A percentile compares a stretch with the other conserved stretches of the same genome.
phyloP scores from a whole-genome alignment of 2,329 filamentous ascomycete genomes.

The Penicillium concentricum region DNA sequence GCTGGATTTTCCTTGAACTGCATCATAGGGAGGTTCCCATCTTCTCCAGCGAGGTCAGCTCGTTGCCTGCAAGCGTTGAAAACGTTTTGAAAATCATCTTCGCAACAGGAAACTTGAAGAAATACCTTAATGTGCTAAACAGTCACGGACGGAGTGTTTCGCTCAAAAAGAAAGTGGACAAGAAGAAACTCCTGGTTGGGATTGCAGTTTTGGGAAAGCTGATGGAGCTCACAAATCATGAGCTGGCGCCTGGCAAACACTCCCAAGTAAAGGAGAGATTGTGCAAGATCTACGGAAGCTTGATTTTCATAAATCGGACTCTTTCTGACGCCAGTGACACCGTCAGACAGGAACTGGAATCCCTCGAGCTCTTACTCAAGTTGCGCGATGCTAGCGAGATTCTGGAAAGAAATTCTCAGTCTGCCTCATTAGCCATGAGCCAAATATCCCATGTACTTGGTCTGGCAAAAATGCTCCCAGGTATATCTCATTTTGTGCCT shows the following conservation, averaged over 20 bases:
- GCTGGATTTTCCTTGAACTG: background rate
- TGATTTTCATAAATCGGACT: background rate
- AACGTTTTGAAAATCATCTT: slow-evolving; percentile 2
- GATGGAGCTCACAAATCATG: background rate
- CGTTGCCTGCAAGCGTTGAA: background rate
- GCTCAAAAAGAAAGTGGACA: background rate
- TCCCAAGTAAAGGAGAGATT: background rate
- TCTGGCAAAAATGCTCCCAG: slow-evolving; percentile 5
- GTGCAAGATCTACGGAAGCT: background rate
- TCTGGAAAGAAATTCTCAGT: background rate
- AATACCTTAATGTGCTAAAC: background rate
- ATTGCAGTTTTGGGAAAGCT: background rate
- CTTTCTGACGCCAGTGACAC: background rate
- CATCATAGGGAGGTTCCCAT: background rate
- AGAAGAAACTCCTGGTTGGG: background rate
- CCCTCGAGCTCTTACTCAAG: background rate
- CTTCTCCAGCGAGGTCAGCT: background rate
- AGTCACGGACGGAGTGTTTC: background rate
- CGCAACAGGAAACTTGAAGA: background rate
- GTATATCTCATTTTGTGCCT: background rate
- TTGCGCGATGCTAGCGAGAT: background rate
- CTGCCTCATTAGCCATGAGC: slow-evolving; percentile 1
- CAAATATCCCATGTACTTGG: background rate
- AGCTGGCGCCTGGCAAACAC: background rate
- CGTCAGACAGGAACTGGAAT: background rate